These are phyloP conservation scores for Geoglossum cookeanum DNA, from an alignment of 2,329 filamentous ascomycete species.

Conservation along the genomic window DNA sequence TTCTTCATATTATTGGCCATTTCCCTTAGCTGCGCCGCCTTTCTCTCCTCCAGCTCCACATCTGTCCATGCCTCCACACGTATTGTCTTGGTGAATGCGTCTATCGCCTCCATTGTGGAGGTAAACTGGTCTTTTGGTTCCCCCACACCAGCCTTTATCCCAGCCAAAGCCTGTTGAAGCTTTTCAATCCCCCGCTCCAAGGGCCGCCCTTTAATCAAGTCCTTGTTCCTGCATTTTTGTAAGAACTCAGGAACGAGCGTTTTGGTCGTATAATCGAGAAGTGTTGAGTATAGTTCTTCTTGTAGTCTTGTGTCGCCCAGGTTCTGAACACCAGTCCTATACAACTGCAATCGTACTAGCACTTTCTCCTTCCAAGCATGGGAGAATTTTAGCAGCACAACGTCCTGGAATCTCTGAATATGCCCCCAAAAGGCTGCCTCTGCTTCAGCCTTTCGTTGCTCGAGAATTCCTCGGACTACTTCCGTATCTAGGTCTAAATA, in stretches of 20 bases:
- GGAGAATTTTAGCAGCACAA: neutral
- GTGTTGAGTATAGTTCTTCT: neutral
- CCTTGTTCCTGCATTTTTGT: neutral
- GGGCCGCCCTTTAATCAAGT: neutral
- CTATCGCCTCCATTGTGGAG: neutral
- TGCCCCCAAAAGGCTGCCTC: neutral
- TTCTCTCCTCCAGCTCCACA: conserved; percentile 9
- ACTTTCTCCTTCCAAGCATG: conserved; percentile 2
- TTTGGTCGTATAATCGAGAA: neutral
- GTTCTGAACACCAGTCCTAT: neutral
- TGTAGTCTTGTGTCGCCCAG: neutral
- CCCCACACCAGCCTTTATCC: neutral
- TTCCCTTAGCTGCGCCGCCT: conserved; percentile 16
- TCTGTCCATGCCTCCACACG: neutral
- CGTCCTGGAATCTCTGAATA: neutral
- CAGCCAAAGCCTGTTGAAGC: neutral
- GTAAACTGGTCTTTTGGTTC: neutral
- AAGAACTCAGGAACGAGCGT: neutral
- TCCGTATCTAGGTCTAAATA: neutral
- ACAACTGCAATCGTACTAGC: neutral
- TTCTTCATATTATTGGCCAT: conserved; percentile 18
- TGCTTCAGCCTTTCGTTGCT: neutral
- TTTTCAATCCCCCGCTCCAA: neutral
- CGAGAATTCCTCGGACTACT: neutral
- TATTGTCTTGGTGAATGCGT: neutral